Evolutionary conservation across 129 eudicot genomes (phyloP), one percentile per base, ranked within the genome.

Genomic region (Pulicaria dysenterica): DNA sequence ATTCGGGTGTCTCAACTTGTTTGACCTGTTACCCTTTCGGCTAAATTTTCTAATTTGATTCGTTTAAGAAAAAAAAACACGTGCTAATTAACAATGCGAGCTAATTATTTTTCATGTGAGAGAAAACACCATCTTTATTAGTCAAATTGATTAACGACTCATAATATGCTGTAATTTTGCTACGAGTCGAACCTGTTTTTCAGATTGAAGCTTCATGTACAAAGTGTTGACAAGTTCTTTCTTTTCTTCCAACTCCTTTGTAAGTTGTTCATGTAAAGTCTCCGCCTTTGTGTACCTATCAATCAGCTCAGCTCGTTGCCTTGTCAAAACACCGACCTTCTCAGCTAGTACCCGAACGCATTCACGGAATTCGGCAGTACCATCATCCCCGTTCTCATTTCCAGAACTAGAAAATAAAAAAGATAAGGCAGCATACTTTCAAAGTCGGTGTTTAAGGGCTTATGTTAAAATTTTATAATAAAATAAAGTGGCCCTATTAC

Each of bases 161-260:
- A 11, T 57, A 31, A 24, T 58, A 58, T 70, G 31, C 39, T 54
- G 14, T 55, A 42, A 5, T 12, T 70, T 10, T 19, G 54, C 4
- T 54, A 34, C 7, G 43, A 31, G 16, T 4, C 11, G 9, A 73
- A 90, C 99, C 97, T 95, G 99, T 75, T 95, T 95, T 84, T 95
- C 99, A 8, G 75, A 79, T 81, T 88, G 97, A 83, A 88, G 94
- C 86, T 95, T 88, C 24, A 65, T 69, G 82, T 88, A 95, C 69
- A 90, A 85, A 34, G 94, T 86, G 85, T 84, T 90, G 64, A 85
- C 87, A 84, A 86, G 31, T 43, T 86, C 97, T 75, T 81, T 91
- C 74, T 89, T 90, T 72, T 88, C 99, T 34, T 91, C 97, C 79
- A 91, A 50, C 75, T 91, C 96, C 83, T 90, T 85, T 11, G 81